Evolutionary conservation across 2,329 filamentous ascomycete genomes (phyloP).

Genomic region (Tothia fuscella): DNA sequence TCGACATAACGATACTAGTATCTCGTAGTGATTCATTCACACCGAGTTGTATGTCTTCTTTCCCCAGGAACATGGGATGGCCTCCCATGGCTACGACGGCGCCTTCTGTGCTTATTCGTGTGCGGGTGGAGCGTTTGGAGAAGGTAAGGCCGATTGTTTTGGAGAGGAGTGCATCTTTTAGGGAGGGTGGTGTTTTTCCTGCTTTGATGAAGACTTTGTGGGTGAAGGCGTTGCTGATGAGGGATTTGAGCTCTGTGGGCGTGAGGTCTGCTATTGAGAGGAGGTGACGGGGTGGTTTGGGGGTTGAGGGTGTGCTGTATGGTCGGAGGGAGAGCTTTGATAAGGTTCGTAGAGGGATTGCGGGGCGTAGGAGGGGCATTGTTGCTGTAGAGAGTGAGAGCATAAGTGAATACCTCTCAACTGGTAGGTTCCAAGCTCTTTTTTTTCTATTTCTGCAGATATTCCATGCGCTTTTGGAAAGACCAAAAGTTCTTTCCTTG

Average conservation of each 20-base stretch:
- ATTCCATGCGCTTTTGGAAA: too few species aligned
- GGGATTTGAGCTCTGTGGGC: slow-evolving; percentile 62
- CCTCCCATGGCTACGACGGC: slow-evolving; percentile 82
- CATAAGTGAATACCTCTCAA: too few species aligned
- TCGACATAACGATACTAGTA: slow-evolving; percentile 85
- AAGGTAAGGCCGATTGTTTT: slow-evolving; percentile 93
- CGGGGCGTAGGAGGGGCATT: slow-evolving; percentile 23
- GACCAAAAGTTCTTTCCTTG: too few species aligned
- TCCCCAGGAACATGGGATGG: slow-evolving; percentile 91
- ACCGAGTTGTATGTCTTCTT: slow-evolving; percentile 90
- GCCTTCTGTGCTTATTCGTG: slow-evolving; percentile 83
- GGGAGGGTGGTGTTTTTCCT: slow-evolving; percentile 44
- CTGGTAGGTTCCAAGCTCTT: too few species aligned
- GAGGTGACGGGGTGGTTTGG: slow-evolving; percentile 60
- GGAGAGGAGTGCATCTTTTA: slow-evolving; percentile 54
- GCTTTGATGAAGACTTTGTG: slow-evolving; percentile 71
- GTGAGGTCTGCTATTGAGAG: slow-evolving; percentile 84
- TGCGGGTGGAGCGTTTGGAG: slow-evolving; percentile 88
- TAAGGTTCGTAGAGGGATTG: slow-evolving; percentile 21
- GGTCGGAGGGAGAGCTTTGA: slow-evolving; percentile 16
- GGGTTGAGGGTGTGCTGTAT: slow-evolving; percentile 6
- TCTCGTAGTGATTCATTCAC: slow-evolving; percentile 95
- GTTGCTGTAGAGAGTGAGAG: slow-evolving; percentile 11
- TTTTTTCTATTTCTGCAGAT: too few species aligned
- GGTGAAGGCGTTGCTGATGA: slow-evolving; percentile 69